Conservation (phyloP, 2,329 filamentous ascomycete genomes). For the Xenosphaeropsis pyriputrescens region DNA sequence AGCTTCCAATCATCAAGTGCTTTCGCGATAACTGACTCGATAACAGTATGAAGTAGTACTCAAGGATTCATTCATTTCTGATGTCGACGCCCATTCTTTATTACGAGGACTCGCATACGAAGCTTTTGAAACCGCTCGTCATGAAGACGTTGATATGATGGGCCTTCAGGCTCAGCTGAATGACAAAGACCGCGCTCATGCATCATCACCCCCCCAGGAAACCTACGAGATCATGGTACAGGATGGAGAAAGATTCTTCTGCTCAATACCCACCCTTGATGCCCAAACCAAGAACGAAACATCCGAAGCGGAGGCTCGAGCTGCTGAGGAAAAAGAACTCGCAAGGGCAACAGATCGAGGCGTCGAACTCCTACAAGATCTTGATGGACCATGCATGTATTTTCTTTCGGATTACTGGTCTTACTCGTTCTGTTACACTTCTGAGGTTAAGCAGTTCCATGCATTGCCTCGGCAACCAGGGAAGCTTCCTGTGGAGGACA, state of each 20-base stretch:
- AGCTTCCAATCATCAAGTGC: constrained; percentile 4
- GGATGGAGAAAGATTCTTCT: constrained; percentile 44
- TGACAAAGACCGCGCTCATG: constrained; percentile 4
- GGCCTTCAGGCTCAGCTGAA: too few relatives aligned
- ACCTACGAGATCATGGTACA: constrained; percentile 46
- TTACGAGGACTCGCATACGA: constrained; percentile 13
- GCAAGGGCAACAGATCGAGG: constrained; percentile 51
- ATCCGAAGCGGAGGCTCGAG: constrained; percentile 31
- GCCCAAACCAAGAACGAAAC: constrained; percentile 29
- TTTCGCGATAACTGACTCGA: constrained; percentile 4
- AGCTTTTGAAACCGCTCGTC: too few relatives aligned
- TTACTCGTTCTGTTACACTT: constrained; percentile 61
- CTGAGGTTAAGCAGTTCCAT: constrained; percentile 59
- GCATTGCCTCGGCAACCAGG: constrained; percentile 46
- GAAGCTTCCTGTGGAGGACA: constrained; percentile 51
- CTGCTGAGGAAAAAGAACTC: constrained; percentile 51
- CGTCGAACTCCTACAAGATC: constrained; percentile 50
- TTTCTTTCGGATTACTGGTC: constrained; percentile 64
- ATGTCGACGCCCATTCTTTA: constrained; percentile 35
- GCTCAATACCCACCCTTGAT: constrained; percentile 45
- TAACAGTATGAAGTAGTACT: constrained; percentile 49
- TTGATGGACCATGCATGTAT: constrained; percentile 57
- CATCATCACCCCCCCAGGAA: constrained; percentile 9
- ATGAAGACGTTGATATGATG: too few relatives aligned
- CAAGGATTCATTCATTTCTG: constrained; percentile 42